Base-by-base conservation (phyloP, 2,329 filamentous ascomycete genomes). In the Coniella vitis region DNA sequence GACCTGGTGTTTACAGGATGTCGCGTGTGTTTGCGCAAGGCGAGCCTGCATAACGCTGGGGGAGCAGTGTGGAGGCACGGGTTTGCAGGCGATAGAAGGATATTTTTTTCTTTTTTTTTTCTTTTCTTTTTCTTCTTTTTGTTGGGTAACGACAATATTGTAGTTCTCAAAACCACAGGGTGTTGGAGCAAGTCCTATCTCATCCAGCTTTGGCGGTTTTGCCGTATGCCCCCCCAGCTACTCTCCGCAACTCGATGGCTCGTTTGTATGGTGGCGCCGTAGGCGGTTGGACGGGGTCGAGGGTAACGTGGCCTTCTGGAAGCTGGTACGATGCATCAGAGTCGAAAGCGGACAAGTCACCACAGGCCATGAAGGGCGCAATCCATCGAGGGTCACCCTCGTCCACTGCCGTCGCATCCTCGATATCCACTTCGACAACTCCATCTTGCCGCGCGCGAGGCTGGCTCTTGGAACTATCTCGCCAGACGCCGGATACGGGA, bases 251-350 rank as follows among this genome's bases (percentile, higher is more conserved):
- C 65, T 97, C 91, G 52, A 98, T 70, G 12, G 93, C 93, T 48
- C 85, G 81, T 65, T 90, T 94, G 63, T 98, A 98, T 0, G 93
- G 93, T 12, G 93, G 93, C 9, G 93, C 93, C 32, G 93, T 98
- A 0, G 93, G 93, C 22, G 91, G 91, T 64, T 97, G 93, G 29
- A 98, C 80, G 0, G 93, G 93, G 63, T 96, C 90, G 42, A 97
- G 76, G 57, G 86, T 90, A 45, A 94, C 79, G 61, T 94, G 81
- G 56, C 90, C 86, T 52, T 90, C 86, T 0, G 93, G 90, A 16
- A 98, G 73, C 57, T 86, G 80, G 67, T 97, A 96, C 4, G 90
- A 93, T 4, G 93, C 91, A 72, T 98, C 93, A 1, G 91, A 90
- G 70, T 98, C 93, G 70, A 90, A 98, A 10, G 88, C 84, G 20